Base-by-base conservation (phyloP, 2,329 filamentous ascomycete genomes). In the Trichoderma breve region DNA sequence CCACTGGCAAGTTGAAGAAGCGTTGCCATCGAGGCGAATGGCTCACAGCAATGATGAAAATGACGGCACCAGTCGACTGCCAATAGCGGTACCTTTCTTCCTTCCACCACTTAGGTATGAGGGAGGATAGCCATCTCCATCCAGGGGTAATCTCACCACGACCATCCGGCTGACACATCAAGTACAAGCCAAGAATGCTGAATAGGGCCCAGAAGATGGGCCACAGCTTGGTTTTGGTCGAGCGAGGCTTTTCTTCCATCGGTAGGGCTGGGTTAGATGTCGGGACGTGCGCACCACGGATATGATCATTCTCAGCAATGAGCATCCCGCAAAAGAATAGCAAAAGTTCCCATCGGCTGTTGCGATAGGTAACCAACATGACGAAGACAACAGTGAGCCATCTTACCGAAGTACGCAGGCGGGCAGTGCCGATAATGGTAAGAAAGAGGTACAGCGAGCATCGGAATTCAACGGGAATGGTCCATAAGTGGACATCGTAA, bases 401-500 rank as follows among this genome's bases (percentile, higher is more conserved):
- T 24, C 88, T 82, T 58, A 84, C 75, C 26, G 72, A 71, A 12
- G 80, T 82, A 47, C 82, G 82, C 36, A 88, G 77, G 30, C 85
- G 81, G 6, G 85, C 85, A 11, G 86, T 83, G 24, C 83, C 87
- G 4, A 89, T 72, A 26, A 89, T 78, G 14, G 83, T 82, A 8
- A 89, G 79, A 77, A 90, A 90, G 11, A 90, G 82, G 72, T 87
- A 82, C 77, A 90, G 84, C 3, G 87, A 89, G 77, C 85, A 87
- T 72, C 86, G 83, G 76, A 88, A 89, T 77, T 90, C 88, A 61
- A 89, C 84, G 3, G 88, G 88, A 57, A 90, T 90, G 6, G 89
- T 90, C 88, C 88, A 90, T 28, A 90, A 79, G 73, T 90, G 88
- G 30, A 87, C 83, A 75, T 90, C 87, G 75, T 89, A 88, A 26